Base-by-base conservation (phyloP, 2,329 filamentous ascomycete genomes). In the Fusarium sp. region DNA sequence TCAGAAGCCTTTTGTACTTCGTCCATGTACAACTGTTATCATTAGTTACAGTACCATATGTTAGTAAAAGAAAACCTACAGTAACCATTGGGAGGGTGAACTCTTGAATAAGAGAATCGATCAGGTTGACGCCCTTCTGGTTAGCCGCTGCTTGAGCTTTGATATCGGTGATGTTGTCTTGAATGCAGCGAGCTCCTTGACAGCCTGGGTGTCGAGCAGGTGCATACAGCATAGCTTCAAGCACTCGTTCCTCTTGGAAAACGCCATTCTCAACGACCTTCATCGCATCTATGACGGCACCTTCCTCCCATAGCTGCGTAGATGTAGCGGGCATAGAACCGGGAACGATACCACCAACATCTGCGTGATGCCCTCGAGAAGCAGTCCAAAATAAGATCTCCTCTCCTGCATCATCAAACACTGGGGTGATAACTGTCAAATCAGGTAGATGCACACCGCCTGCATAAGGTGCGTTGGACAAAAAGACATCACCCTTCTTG, bases 131-230 rank as follows among this genome's bases (percentile, higher is more conserved):
- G 3, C 93, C 93, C 70, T 94, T 94, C 73, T 94, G 91, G 73
- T 96, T 96, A 2, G 92, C 92, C 0, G 93, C 92, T 6, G 95
- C 90, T 75, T 95, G 92, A 0, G 93, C 93, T 76, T 94, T 93
- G 17, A 96, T 81, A 75, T 95, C 93, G 46, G 93, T 94, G 67
- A 95, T 84, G 74, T 95, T 95, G 76, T 96, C 93, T 14, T 88
- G 89, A 1, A 95, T 82, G 77, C 92, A 94, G 43, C 93, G 83
- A 2, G 92, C 94, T 2, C 93, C 93, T 57, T 89, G 91, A 77
- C 92, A 95, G 1, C 91, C 92, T 1, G 89, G 87, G 69, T 92
- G 89, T 72, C 91, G 84, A 0, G 91, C 91, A 0, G 93, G 93
- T 69, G 94, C 91, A 26, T 90, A 84, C 50, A 92, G 88, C 11